These are phyloP conservation scores for Austroboletus niveus DNA, from an alignment of 1,284 basidiomycete species.

Conservation along the genomic window DNA sequence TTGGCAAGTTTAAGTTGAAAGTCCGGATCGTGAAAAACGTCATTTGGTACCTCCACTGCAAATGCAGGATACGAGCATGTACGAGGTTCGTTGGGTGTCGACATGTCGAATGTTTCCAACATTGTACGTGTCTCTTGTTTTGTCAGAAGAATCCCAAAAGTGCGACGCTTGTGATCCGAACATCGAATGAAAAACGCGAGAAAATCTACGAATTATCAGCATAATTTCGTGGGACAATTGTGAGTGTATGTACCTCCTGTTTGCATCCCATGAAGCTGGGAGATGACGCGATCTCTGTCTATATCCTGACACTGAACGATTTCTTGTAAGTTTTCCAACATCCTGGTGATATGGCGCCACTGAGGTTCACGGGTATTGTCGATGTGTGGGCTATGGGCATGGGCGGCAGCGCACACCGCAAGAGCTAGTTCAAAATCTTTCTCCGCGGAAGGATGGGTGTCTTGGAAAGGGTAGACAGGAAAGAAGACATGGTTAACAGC, in stretches of 20 bases:
- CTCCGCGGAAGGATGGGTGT: background rate
- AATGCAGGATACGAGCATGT: slow-evolving; percentile 4
- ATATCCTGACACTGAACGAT: background rate
- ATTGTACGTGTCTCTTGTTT: background rate
- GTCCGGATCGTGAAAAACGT: slow-evolving; percentile 9
- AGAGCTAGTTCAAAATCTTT: background rate
- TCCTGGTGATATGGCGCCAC: slow-evolving; percentile 2
- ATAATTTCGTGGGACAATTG: no score
- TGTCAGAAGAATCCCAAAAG: background rate
- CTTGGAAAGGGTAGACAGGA: background rate
- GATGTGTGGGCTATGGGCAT: background rate
- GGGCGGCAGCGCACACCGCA: background rate
- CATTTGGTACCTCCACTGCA: slow-evolving; percentile 18
- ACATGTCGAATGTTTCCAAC: background rate
- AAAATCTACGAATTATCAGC: background rate
- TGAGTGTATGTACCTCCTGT: no score
- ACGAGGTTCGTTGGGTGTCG: background rate
- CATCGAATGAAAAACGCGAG: background rate
- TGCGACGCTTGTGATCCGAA: no score
- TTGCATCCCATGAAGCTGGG: no score
- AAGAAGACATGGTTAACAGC: background rate
- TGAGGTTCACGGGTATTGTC: background rate
- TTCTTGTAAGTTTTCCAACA: background rate
- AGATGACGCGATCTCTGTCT: background rate
- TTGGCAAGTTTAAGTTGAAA: slow-evolving; percentile 9